A percentile compares a stretch with the other conserved stretches of the same genome.
Conservation (phyloP, 768 basidiomycete genomes). For the Russula abietina region DNA sequence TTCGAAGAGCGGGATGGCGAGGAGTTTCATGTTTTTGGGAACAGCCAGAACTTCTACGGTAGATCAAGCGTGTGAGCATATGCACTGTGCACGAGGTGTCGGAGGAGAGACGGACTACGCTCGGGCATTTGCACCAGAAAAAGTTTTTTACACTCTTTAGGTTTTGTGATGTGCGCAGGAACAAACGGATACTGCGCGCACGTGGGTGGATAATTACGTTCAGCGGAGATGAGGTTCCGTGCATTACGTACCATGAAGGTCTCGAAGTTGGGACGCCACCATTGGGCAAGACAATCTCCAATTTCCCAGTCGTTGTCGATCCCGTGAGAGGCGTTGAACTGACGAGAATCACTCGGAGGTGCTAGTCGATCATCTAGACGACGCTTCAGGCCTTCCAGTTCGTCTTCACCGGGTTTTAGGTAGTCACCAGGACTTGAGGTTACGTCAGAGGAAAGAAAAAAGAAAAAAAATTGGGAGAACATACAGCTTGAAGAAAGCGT, state of each 20-base stretch:
- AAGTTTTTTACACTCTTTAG: conserved; percentile 96
- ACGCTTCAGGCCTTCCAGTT: conserved; percentile 83
- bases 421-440: conserved; percentile 87
- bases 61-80: not conserved
- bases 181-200: conserved; percentile 77
- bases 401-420: conserved; percentile 92
- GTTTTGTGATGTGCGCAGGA: conserved; percentile 93
- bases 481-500: conserved; percentile 97
- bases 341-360: conserved; percentile 62
- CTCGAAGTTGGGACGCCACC: conserved; percentile 99
- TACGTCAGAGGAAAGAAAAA: conserved; percentile 3
- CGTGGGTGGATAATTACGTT: conserved; percentile 1
- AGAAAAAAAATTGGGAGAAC: conserved; percentile 30
- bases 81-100: not conserved
- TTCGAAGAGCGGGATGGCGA: conserved; percentile 94
- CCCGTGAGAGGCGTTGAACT: conserved; percentile 70
- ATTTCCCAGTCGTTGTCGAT: conserved; percentile 93
- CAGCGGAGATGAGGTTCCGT: not conserved
- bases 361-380: conserved; percentile 87
- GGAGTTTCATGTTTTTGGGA: conserved; percentile 97
- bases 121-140: conserved; percentile 95
- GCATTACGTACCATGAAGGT: conserved; percentile 82
- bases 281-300: conserved; percentile 92
- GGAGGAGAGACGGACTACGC: conserved; percentile 54
- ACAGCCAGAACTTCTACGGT: conserved; percentile 85